phyloP scores from a whole-genome alignment of 768 basidiomycete genomes.

The Pisolithus orientalis region DNA sequence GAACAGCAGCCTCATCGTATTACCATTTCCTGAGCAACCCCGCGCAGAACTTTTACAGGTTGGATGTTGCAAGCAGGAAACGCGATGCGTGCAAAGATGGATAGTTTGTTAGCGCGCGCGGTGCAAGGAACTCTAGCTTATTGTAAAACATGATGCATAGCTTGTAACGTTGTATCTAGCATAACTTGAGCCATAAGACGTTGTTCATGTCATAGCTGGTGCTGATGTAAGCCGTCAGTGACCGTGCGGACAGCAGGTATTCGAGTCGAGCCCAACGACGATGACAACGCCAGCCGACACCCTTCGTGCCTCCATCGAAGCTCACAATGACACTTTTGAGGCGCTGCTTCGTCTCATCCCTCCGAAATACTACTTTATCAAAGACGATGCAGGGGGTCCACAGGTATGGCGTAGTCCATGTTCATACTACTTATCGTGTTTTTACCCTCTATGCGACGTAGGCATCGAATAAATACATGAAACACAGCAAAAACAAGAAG shows the following conservation, averaged over 20 bases:
- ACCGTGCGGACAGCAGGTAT: no score
- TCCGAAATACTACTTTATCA: conserved; percentile 72
- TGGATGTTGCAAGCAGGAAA: no score
- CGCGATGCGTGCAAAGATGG: no score
- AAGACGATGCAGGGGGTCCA: conserved; percentile 4
- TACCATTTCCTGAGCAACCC: conserved; percentile 2
- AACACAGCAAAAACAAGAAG: conserved; percentile 83
- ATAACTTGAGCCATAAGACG: no score
- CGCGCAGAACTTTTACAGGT: no score
- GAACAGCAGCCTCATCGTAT: conserved; percentile 39
- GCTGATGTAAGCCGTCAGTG: no score
- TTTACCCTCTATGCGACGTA: conserved; percentile 10
- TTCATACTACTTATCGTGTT: no score
- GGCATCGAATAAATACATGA: conserved; percentile 68
- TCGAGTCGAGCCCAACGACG: not conserved
- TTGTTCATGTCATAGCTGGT: no score
- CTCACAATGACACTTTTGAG: conserved; percentile 85
- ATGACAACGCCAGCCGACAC: conserved; percentile 46
- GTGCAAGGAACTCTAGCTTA: no score
- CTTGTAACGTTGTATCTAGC: no score
- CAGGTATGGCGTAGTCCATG: not conserved
- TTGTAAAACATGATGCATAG: no score
- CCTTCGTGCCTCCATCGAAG: conserved; percentile 62
- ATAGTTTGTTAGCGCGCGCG: no score
- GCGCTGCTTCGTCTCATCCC: conserved; percentile 80